A percentile compares a stretch with the other conserved stretches of the same genome.
These are phyloP conservation scores for Naematelia aurantialba DNA, from an alignment of 768 basidiomycete genomes.

Conservation along the genomic window DNA sequence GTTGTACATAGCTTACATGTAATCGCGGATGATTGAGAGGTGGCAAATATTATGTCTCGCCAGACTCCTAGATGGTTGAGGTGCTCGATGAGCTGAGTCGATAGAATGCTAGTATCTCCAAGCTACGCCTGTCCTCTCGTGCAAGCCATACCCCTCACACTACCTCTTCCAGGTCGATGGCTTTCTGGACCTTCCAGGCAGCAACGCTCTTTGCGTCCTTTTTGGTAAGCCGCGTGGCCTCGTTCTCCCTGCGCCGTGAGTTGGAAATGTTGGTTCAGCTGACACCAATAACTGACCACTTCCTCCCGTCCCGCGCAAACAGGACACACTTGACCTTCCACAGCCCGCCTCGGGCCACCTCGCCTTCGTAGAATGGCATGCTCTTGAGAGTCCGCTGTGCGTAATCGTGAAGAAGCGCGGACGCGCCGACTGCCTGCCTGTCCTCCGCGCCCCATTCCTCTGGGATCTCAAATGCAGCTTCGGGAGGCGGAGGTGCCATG, in stretches of 20 bases:
- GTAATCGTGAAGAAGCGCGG: background rate
- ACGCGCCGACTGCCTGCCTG: slow-evolving; percentile 3
- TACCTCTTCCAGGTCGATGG: slow-evolving; percentile 7
- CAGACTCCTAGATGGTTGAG: no score
- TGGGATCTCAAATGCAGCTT: slow-evolving; percentile 6
- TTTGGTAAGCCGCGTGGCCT: slow-evolving; percentile 14
- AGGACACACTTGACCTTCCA: slow-evolving; percentile 15
- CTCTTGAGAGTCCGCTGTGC: slow-evolving; percentile 2
- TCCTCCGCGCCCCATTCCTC: slow-evolving; percentile 15
- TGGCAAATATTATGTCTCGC: no score
- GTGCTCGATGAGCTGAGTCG: no score
- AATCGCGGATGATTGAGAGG: no score
- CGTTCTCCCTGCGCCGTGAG: background rate
- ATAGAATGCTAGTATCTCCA: no score
- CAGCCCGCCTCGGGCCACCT: background rate
- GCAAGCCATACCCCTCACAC: background rate
- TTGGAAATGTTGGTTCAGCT: background rate
- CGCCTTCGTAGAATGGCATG: slow-evolving; percentile 4
- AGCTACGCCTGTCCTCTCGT: background rate
- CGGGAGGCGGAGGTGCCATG: background rate
- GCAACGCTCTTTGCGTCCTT: slow-evolving; percentile 25
- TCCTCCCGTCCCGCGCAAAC: slow-evolving; percentile 2
- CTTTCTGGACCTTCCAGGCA: slow-evolving; percentile 19
- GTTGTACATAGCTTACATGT: no score
- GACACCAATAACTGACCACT: slow-evolving; percentile 7